These are phyloP conservation scores for Pseudogymnoascus sp. DNA, from an alignment of 2,329 filamentous ascomycete genomes.

Conservation along the genomic window DNA sequence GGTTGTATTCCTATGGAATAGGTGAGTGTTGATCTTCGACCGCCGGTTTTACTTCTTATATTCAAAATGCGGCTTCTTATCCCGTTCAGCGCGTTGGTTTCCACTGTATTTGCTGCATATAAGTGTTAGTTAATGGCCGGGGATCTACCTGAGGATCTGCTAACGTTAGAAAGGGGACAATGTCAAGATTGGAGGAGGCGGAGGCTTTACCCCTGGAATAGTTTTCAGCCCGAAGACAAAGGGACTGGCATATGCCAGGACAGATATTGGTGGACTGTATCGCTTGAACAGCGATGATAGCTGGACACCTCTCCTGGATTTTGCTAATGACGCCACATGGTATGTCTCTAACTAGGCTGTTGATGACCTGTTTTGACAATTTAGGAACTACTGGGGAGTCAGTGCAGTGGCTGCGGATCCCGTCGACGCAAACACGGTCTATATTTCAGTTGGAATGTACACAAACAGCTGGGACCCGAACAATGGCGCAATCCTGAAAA, in stretches of 20 bases:
- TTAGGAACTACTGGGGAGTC: slow-evolving; percentile 47
- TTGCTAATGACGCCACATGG: slow-evolving; percentile 38
- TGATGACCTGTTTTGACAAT: background rate
- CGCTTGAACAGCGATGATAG: slow-evolving; percentile 46
- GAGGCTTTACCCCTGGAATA: slow-evolving; percentile 48
- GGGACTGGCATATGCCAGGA: slow-evolving; percentile 46
- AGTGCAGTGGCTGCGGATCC: slow-evolving; percentile 50
- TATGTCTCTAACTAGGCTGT: slow-evolving; percentile 15
- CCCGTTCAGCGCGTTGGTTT: slow-evolving; percentile 1
- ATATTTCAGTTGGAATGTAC: slow-evolving; percentile 48
- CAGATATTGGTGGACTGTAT: slow-evolving; percentile 51
- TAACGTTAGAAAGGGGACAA: slow-evolving; percentile 32
- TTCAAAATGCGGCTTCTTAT: slow-evolving; percentile 5
- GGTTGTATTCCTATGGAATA: background rate
- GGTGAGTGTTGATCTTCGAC: background rate
- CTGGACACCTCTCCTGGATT: slow-evolving; percentile 47
- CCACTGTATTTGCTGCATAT: slow-evolving; percentile 5
- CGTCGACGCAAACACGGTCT: slow-evolving; percentile 42
- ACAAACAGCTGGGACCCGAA: slow-evolving; percentile 53
- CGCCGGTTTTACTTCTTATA: background rate
- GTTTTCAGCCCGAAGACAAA: slow-evolving; percentile 45
- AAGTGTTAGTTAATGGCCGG: background rate
- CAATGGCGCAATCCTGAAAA: slow-evolving; percentile 45
- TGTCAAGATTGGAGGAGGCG: slow-evolving; percentile 46
- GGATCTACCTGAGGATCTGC: background rate